Evolutionary conservation across 306 rosid genomes (phyloP).

Genomic region (Rosa rugosa): DNA sequence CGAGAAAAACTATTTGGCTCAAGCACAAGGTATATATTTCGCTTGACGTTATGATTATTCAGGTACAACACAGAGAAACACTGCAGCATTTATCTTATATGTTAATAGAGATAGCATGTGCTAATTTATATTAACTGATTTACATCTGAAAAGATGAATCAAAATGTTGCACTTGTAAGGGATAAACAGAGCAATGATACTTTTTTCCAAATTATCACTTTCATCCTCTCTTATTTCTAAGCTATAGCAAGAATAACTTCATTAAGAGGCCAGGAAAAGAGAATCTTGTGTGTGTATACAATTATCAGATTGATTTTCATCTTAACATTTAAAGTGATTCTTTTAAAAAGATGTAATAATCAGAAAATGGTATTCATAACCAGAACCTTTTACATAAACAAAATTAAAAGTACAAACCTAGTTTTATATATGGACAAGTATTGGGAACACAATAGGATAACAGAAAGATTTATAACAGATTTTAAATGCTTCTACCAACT

Average conservation of each 20-base stretch:
- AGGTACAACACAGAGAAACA: background rate
- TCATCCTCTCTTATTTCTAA: background rate
- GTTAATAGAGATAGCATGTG: background rate
- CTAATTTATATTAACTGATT: background rate
- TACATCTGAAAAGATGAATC: background rate
- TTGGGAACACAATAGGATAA: background rate
- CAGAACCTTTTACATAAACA: background rate
- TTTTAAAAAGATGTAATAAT: background rate
- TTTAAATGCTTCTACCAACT: background rate
- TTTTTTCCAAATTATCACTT: background rate
- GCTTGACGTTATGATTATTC: background rate
- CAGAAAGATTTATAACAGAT: background rate
- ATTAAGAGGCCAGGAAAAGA: background rate
- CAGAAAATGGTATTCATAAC: background rate
- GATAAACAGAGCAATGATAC: background rate
- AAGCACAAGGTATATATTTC: background rate
- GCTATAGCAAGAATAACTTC: background rate
- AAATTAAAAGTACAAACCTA: background rate
- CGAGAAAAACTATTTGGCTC: background rate
- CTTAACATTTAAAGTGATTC: background rate
- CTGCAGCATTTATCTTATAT: background rate
- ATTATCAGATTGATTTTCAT: background rate
- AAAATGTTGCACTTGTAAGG: background rate
- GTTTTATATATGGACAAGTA: background rate
- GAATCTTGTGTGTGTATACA: background rate